Evolutionary conservation across 345 rosid genomes (phyloP).

Genomic region (Arabis hirsuta): DNA sequence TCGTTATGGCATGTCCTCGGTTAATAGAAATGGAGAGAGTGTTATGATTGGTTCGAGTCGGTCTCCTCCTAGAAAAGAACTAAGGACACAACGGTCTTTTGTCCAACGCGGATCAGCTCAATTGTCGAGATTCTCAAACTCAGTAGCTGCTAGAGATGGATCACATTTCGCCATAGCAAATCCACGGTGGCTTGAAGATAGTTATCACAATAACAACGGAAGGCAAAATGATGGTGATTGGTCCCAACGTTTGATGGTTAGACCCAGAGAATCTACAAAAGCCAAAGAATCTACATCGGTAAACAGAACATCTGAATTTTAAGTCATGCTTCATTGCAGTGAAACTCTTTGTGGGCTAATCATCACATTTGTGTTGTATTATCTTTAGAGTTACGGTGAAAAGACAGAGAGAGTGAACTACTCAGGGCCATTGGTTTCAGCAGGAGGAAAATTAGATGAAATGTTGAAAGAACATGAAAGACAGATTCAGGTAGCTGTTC

Average conservation of each 20-base stretch:
- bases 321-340: slow-evolving; percentile 14
- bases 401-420: slow-evolving; percentile 57
- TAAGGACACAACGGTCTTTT: slow-evolving; percentile 59
- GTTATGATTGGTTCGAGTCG: slow-evolving; percentile 39
- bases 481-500: slow-evolving; percentile 74
- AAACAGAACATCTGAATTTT: slow-evolving; percentile 24
- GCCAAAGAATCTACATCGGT: slow-evolving; percentile 49
- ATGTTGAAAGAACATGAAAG: slow-evolving; percentile 92
- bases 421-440: slow-evolving; percentile 74
- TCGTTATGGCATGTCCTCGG: slow-evolving; percentile 43
- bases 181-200: slow-evolving; percentile 51
- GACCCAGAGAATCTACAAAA: slow-evolving; percentile 48
- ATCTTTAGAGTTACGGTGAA: slow-evolving; percentile 44
- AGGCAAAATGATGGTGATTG: slow-evolving; percentile 47
- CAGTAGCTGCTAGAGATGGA: slow-evolving; percentile 76
- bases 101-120: slow-evolving; percentile 51
- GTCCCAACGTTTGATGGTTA: slow-evolving; percentile 55
- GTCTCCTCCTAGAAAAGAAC: slow-evolving; percentile 44
- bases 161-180: slow-evolving; percentile 54
- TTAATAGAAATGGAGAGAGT: slow-evolving; percentile 43
- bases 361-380: neutral
- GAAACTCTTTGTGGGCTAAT: slow-evolving; percentile 22
- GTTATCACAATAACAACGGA: slow-evolving; percentile 20
- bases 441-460: slow-evolving; percentile 76
- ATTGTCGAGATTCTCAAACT: slow-evolving; percentile 77